Conservation (phyloP, 2,329 filamentous ascomycete genomes). For the Emydomyces testavorans region DNA sequence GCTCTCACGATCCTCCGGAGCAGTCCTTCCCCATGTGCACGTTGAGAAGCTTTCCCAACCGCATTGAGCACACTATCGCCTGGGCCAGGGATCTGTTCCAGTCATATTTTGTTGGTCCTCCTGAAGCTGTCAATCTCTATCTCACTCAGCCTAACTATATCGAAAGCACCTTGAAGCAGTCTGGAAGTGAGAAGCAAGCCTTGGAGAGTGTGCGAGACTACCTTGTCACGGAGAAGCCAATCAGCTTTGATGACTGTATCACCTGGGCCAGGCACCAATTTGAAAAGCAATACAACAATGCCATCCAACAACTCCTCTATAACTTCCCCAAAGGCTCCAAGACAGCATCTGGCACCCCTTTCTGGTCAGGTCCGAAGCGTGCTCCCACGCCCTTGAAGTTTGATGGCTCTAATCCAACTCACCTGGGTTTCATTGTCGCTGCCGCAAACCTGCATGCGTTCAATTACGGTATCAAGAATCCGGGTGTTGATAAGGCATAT, state of each 20-base stretch:
- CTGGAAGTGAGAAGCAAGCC: constrained; percentile 88
- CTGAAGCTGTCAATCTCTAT: constrained; percentile 89
- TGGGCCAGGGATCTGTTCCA: constrained; percentile 97
- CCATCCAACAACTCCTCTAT: constrained; percentile 85
- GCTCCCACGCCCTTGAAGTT: constrained; percentile 88
- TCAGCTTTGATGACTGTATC: constrained; percentile 91
- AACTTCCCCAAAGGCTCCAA: constrained; percentile 94
- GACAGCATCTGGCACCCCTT: constrained; percentile 77
- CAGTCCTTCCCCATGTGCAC: constrained; percentile 99
- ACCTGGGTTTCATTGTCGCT: constrained; percentile 77
- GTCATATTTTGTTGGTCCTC: constrained; percentile 81
- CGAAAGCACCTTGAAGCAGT: constrained; percentile 74
- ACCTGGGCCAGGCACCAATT: constrained; percentile 90
- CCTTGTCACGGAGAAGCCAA: constrained; percentile 79
- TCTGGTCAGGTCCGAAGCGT: constrained; percentile 98
- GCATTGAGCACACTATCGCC: constrained; percentile 96
- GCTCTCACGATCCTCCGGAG: constrained; percentile 92
- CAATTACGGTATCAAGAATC: constrained; percentile 94
- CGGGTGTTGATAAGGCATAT: constrained; percentile 55
- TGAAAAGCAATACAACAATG: constrained; percentile 93
- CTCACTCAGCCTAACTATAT: constrained; percentile 85
- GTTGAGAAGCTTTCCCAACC: constrained; percentile 91
- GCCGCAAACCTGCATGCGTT: constrained; percentile 90
- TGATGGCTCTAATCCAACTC: constrained; percentile 69
- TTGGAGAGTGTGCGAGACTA: constrained; percentile 82